Evolutionary conservation across 169 alveolate species (phyloP), one percentile per base, ranked within the genome.

Genomic region (Plasmodium yoelii): DNA sequence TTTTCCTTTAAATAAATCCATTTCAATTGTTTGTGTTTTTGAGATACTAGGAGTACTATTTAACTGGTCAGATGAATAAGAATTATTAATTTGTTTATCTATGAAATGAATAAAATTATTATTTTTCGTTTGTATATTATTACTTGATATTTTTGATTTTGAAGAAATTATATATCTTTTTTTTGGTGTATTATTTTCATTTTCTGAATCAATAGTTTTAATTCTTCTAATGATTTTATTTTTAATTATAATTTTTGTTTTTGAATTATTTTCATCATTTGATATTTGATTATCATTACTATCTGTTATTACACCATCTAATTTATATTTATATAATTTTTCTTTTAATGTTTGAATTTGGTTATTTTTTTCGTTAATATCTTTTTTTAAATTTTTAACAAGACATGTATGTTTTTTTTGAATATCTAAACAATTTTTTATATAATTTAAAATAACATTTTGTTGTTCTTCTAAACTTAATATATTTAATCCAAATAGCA

Each of bases 371-470:
- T 77, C 60, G 10, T 15, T 64, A 2, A 77, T 64, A 10, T 51
- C 44, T 64, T 77, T 57, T 13, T 64, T 59, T 64, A 77, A 68
- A 57, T 77, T 60, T 57, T 77, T 77, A 19, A 77, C 69, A 64
- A 46, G 49, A 28, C 2, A 34, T 68, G 64, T 71, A 44, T 57
- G 63, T 28, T 63, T 77, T 56, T 77, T 77, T 22, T 77, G 51
- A 0, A 10, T 64, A 22, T 26, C 18, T 34, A 64, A 15, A 44
- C 67, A 47, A 44, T 77, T 77, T 64, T 77, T 77, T 13, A 77
- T 55, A 77, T 63, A 77, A 53, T 77, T 77, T 19, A 64, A 24
- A 39, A 77, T 77, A 18, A 77, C 89, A 64, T 77, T 77, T 77
- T 77, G 42, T 57, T 77, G 89, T 77, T 77, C 74, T 47, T 65